Evolutionary conservation across 1,284 basidiomycete genomes (phyloP).

Genomic region (Cutaneotrichosporon dermatis): DNA sequence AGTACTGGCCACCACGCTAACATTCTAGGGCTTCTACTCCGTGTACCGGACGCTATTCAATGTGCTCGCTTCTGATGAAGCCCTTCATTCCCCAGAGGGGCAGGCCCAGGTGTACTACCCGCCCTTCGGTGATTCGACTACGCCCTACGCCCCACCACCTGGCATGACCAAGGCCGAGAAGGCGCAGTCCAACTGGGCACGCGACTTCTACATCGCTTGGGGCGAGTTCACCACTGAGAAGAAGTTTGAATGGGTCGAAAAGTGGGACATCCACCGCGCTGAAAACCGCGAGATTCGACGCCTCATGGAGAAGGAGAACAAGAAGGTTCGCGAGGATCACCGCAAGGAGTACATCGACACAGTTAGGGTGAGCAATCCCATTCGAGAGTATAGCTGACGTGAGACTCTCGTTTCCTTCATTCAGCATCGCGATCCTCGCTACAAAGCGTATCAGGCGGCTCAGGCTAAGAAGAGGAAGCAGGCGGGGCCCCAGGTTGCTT

Average conservation of each 20-base stretch:
- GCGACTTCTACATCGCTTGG: conserved; percentile 83
- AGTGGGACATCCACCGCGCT: conserved; percentile 77
- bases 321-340: conserved; percentile 80
- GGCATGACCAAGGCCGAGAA: conserved; percentile 52
- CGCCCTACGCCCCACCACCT: conserved; percentile 57
- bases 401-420: conserved; percentile 80
- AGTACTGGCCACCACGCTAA: conserved; percentile 9
- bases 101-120: conserved; percentile 58
- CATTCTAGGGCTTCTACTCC: conserved; percentile 74
- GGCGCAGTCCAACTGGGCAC: conserved; percentile 52
- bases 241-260: conserved; percentile 83
- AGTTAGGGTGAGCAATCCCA: conserved; percentile 60
- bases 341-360: conserved; percentile 91
- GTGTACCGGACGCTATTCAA: conserved; percentile 85
- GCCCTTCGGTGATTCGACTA: conserved; percentile 75
- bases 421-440: conserved; percentile 89
- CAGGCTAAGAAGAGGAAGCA: conserved; percentile 46
- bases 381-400: background rate
- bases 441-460: conserved; percentile 64
- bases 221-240: conserved; percentile 81
- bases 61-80: conserved; percentile 78
- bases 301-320: conserved; percentile 95
- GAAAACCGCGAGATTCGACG: conserved; percentile 80
- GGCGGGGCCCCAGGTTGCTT: conserved; percentile 5
- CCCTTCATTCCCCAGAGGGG: conserved; percentile 55